Conservation (phyloP, 2,329 filamentous ascomycete species). For the Canariomyces notabilis region DNA sequence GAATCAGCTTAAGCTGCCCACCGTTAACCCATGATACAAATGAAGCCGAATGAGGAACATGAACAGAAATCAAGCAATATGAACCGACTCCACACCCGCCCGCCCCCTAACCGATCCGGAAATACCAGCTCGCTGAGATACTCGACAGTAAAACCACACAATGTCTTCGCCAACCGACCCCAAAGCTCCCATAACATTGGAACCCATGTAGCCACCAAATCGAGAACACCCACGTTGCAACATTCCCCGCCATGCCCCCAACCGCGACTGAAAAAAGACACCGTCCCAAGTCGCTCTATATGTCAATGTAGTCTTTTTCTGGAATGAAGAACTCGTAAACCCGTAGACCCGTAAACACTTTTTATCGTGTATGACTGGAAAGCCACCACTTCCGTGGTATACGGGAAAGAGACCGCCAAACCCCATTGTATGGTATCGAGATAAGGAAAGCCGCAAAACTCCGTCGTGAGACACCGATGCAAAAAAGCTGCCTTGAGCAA, state of each 20-base stretch:
- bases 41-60: slow-evolving; percentile 21
- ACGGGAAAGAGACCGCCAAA: slow-evolving; percentile 27
- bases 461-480: slow-evolving; percentile 47
- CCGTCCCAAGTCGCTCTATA: slow-evolving; percentile 46
- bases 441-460: slow-evolving; percentile 36
- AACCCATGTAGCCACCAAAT: slow-evolving; percentile 28
- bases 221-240: slow-evolving; percentile 22
- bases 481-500: slow-evolving; percentile 28
- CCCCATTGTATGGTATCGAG: slow-evolving; percentile 30
- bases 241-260: slow-evolving; percentile 1
- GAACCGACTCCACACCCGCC: slow-evolving; percentile 35
- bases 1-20: slow-evolving; percentile 11
- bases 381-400: slow-evolving; percentile 34
- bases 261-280: slow-evolving; percentile 15
- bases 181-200: slow-evolving; percentile 27
- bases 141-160: slow-evolving; percentile 25
- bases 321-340: slow-evolving; percentile 43
- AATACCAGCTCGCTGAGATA: slow-evolving; percentile 25
- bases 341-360: slow-evolving; percentile 40
- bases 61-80: slow-evolving; percentile 16
- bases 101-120: slow-evolving; percentile 17
- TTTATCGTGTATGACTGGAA: slow-evolving; percentile 33
- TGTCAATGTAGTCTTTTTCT: slow-evolving; percentile 43
- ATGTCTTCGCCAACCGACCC: slow-evolving; percentile 26
- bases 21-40: slow-evolving; percentile 24